Percentiles rank a stretch among this genome's conserved stretches.
These are phyloP conservation scores for Westerdykella ornata DNA, from an alignment of 2,329 filamentous ascomycete species.

Conservation along the genomic window DNA sequence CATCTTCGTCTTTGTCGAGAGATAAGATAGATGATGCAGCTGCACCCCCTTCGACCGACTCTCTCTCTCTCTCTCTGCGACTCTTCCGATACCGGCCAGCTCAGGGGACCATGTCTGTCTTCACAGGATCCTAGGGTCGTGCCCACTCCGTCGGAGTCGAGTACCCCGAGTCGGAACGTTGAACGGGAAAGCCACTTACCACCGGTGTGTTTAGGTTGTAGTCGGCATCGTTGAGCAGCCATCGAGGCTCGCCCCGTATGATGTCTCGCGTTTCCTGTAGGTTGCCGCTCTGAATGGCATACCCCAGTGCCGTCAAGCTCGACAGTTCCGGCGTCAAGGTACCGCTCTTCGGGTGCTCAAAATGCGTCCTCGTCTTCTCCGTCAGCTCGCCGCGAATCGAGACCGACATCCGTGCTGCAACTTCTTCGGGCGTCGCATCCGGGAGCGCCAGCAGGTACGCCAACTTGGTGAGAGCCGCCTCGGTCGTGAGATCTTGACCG, in stretches of 20 bases:
- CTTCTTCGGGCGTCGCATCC: constrained; percentile 56
- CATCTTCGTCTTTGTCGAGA: constrained; percentile 14
- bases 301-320: constrained; percentile 69
- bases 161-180: constrained; percentile 15
- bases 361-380: constrained; percentile 63
- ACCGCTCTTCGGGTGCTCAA: constrained; percentile 63
- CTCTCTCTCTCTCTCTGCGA: constrained; percentile 1
- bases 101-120: no score
- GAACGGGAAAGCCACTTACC: constrained; percentile 32
- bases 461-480: constrained; percentile 85
- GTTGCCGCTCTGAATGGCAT: constrained; percentile 69
- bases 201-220: constrained; percentile 70
- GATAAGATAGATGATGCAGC: constrained; percentile 19
- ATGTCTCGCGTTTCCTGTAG: constrained; percentile 59
- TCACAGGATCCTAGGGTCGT: no score
- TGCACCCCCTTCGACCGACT: constrained; percentile 7
- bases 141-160: background rate
- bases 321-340: constrained; percentile 51
- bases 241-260: constrained; percentile 58
- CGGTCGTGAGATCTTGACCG: constrained; percentile 80
- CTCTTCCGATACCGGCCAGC: constrained; percentile 23
- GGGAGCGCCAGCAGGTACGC: constrained; percentile 73
- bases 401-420: constrained; percentile 63
- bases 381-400: constrained; percentile 82
- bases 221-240: constrained; percentile 67